Conservation (phyloP, 2,329 filamentous ascomycete species). For the Colletotrichum sp. region DNA sequence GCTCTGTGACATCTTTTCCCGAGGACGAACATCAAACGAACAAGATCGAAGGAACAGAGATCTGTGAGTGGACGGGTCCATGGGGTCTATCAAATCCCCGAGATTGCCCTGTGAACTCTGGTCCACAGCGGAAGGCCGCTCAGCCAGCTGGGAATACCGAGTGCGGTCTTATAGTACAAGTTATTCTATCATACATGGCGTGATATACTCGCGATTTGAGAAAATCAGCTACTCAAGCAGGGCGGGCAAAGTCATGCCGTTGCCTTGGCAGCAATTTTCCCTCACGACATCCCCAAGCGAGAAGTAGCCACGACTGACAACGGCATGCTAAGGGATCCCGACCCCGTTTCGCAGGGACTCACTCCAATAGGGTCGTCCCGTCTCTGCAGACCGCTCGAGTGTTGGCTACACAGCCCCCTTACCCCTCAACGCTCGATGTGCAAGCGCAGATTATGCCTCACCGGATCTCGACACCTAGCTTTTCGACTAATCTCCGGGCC, state of each 20-base stretch:
- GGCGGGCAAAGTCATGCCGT: neutral
- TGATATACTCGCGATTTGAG: neutral
- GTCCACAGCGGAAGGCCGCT: neutral
- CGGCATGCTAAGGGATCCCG: neutral
- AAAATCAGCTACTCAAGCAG: neutral
- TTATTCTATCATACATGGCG: constrained; percentile 18
- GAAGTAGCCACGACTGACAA: neutral
- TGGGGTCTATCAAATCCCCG: neutral
- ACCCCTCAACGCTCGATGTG: constrained; percentile 10
- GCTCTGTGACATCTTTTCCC: neutral
- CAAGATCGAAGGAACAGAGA: neutral
- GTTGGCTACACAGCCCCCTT: constrained; percentile 19
- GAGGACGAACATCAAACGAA: constrained; percentile 2
- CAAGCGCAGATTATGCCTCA: neutral
- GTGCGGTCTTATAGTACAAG: constrained; percentile 4
- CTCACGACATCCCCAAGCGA: neutral
- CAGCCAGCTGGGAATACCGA: neutral
- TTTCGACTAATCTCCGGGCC: constrained; percentile 65
- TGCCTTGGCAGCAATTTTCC: neutral
- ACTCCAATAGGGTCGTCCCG: neutral
- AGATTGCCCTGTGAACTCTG: neutral
- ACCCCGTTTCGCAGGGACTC: neutral
- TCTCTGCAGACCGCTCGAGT: neutral
- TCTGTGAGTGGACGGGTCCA: constrained; percentile 1
- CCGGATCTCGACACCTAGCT: constrained; percentile 80